These are phyloP conservation scores for Suaeda aralocaspica DNA, from an alignment of 148 eudicot genomes.

Conservation along the genomic window DNA sequence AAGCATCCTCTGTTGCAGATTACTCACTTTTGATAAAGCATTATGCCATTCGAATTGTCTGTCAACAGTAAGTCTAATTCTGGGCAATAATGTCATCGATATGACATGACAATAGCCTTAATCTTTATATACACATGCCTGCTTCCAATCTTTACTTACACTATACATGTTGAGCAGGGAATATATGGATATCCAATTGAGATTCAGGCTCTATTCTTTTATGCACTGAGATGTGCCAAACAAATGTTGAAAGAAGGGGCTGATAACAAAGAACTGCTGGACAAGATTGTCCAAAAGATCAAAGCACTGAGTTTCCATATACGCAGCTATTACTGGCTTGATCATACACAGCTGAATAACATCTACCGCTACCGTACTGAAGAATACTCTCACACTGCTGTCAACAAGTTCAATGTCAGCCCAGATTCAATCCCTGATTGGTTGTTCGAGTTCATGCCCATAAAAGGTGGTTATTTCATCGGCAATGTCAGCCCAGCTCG, in stretches of 20 bases:
- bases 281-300: slow-evolving; percentile 41
- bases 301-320: slow-evolving; percentile 59
- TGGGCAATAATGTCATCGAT: not conserved
- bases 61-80: not conserved
- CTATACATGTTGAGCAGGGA: slow-evolving; percentile 35
- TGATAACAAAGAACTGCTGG: slow-evolving; percentile 46
- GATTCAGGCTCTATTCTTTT: slow-evolving; percentile 73
- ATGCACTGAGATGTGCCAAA: slow-evolving; percentile 55
- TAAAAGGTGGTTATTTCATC: slow-evolving; percentile 52
- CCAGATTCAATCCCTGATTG: slow-evolving; percentile 63
- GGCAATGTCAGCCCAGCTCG: slow-evolving; percentile 73
- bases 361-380: slow-evolving; percentile 54
- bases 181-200: slow-evolving; percentile 66
- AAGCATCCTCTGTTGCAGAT: not conserved
- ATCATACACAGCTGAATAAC: slow-evolving; percentile 56
- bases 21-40: not conserved
- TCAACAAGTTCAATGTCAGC: slow-evolving; percentile 54
- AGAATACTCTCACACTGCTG: slow-evolving; percentile 64
- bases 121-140: not conserved
- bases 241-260: slow-evolving; percentile 48
- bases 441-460: slow-evolving; percentile 55
- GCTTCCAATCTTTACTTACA: not conserved
- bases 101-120: not conserved
- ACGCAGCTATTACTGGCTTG: slow-evolving; percentile 59
- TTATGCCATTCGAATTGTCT: not conserved